phyloP scores from a whole-genome alignment of 176 grass and related monocot species.

The Carex myosuroides region DNA sequence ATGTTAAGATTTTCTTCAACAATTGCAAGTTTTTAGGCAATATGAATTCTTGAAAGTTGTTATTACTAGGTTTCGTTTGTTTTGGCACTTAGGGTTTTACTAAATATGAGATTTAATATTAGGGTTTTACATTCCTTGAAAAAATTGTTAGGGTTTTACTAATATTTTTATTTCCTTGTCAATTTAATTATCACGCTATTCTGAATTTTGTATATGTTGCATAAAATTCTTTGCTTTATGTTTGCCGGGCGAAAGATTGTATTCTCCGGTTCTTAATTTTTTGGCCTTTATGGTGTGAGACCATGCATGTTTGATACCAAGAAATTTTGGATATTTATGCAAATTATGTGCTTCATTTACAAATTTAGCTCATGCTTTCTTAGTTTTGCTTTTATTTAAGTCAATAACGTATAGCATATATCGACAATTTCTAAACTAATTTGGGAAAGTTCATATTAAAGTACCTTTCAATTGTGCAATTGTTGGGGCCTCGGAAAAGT shows the following conservation, averaged over 20 bases:
- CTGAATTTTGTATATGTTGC: neutral
- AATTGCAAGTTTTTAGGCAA: neutral
- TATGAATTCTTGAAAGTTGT: neutral
- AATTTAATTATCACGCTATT: neutral
- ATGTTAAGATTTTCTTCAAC: neutral
- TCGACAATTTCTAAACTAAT: neutral
- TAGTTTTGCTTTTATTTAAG: neutral
- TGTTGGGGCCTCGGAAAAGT: neutral
- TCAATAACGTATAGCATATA: neutral
- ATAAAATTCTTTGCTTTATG: neutral
- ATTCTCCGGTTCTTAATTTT: neutral
- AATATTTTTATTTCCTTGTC: neutral
- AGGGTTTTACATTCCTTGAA: neutral
- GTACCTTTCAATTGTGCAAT: neutral
- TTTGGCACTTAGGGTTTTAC: neutral
- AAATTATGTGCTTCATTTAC: neutral
- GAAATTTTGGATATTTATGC: neutral
- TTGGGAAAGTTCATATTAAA: neutral
- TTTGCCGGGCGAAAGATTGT: neutral
- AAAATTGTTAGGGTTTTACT: neutral
- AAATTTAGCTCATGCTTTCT: neutral
- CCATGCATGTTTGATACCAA: neutral
- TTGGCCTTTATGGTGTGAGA: neutral
- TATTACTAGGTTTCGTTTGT: neutral
- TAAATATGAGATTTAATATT: neutral